phyloP scores from a whole-genome alignment of 2,329 filamentous ascomycete genomes.

The Fusarium cicatricum region DNA sequence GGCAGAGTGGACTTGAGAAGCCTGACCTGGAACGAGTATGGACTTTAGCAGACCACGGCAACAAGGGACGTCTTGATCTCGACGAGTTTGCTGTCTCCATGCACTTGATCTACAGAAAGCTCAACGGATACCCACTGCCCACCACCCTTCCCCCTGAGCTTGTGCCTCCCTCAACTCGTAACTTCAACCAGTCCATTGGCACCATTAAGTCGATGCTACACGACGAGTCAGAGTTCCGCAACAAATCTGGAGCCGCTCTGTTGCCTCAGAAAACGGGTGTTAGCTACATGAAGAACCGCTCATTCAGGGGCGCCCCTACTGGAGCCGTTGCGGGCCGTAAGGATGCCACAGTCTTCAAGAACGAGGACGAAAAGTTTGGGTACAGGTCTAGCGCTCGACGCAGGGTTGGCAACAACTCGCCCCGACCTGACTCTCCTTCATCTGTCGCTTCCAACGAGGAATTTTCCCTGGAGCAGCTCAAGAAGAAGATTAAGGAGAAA shows the following conservation, averaged over 20 bases:
- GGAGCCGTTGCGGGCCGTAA: constrained; percentile 73
- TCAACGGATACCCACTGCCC: constrained; percentile 94
- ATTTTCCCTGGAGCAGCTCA: constrained; percentile 83
- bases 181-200: constrained; percentile 91
- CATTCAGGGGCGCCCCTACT: constrained; percentile 75
- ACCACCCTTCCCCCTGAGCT: constrained; percentile 89
- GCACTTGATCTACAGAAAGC: constrained; percentile 97
- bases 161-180: constrained; percentile 91
- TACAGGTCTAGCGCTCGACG: constrained; percentile 95
- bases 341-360: constrained; percentile 95
- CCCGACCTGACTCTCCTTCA: constrained; percentile 79
- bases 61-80: constrained; percentile 92
- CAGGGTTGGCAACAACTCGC: constrained; percentile 80
- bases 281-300: constrained; percentile 95
- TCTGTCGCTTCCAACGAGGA: constrained; percentile 80
- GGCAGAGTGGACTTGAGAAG: constrained; percentile 93
- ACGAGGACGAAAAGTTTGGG: constrained; percentile 91
- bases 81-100: constrained; percentile 99
- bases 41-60: constrained; percentile 93
- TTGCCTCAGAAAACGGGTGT: constrained; percentile 98
- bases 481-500: constrained; percentile 93
- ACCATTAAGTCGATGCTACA: constrained; percentile 90
- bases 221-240: constrained; percentile 88
- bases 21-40: constrained; percentile 90
- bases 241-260: constrained; percentile 87